A percentile compares a stretch with the other conserved stretches of the same genome.
These are phyloP conservation scores for Amylostereum chailletii DNA, from an alignment of 1,284 basidiomycete genomes.

Conservation along the genomic window DNA sequence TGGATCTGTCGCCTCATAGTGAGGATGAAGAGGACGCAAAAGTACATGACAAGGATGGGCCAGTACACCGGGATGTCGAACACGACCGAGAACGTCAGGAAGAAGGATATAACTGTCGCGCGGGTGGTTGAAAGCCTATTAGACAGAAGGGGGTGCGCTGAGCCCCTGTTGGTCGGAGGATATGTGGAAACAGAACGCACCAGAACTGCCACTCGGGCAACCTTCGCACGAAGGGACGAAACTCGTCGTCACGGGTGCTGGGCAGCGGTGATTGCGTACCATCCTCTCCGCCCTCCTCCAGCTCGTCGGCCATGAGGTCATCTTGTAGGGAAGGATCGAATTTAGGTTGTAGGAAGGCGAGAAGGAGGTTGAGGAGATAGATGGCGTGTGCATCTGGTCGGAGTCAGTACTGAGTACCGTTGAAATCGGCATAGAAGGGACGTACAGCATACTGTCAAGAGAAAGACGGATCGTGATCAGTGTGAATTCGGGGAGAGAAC, in stretches of 20 bases:
- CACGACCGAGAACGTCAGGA: constrained; percentile 70
- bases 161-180: not conserved
- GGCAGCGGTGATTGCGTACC: constrained; percentile 31
- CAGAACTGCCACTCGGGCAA: constrained; percentile 96
- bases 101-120: constrained; percentile 74
- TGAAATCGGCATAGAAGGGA: constrained; percentile 12
- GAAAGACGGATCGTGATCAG: not conserved
- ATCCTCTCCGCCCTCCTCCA: constrained; percentile 80
- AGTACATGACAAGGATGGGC: constrained; percentile 94
- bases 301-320: constrained; percentile 89
- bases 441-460: constrained; percentile 56
- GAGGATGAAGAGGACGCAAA: constrained; percentile 79
- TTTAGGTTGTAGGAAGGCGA: constrained; percentile 86
- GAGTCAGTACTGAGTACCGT: not conserved
- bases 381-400: constrained; percentile 76
- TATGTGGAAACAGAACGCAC: constrained; percentile 35
- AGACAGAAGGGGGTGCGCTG: not conserved
- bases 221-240: constrained; percentile 92
- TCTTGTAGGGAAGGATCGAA: constrained; percentile 95
- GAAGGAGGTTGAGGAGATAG: constrained; percentile 85
- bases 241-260: constrained; percentile 79
- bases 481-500: not conserved
- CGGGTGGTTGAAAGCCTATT: constrained; percentile 86
- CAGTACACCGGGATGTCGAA: constrained; percentile 98
- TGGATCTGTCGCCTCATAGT: constrained; percentile 93